A percentile compares a stretch with the other conserved stretches of the same genome.
Evolutionary conservation across 148 eudicot species (phyloP).

Genomic region (Spergularia marina): DNA sequence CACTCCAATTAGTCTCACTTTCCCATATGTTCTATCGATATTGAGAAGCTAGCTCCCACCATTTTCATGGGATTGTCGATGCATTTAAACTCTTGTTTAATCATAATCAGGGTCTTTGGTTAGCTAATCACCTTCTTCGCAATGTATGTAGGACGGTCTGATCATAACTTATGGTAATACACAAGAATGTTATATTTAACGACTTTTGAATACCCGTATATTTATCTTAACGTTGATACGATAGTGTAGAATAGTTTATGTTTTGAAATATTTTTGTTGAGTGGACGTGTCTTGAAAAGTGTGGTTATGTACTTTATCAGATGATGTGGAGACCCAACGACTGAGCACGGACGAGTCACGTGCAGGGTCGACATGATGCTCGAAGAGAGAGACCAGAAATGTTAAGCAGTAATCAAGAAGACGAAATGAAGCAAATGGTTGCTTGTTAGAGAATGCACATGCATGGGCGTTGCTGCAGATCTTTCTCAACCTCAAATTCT

Average conservation of each 20-base stretch:
- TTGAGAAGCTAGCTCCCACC: constrained; percentile 38
- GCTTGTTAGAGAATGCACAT: constrained; percentile 21
- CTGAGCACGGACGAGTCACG: constrained; percentile 29
- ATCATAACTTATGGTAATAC: no score
- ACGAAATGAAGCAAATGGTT: constrained; percentile 19
- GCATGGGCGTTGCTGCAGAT: constrained; percentile 23
- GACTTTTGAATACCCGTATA: no score
- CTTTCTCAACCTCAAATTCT: constrained; percentile 13
- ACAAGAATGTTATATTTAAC: no score
- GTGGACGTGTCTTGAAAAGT: constrained; percentile 24
- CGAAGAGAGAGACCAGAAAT: constrained; percentile 34
- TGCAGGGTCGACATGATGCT: constrained; percentile 35
- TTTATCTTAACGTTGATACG: no score
- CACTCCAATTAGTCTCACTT: neutral
- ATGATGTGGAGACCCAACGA: constrained; percentile 18
- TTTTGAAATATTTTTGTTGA: no score
- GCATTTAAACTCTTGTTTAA: constrained; percentile 23
- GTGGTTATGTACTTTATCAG: constrained; percentile 25
- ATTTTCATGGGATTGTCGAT: constrained; percentile 45
- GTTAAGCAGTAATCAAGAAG: constrained; percentile 30
- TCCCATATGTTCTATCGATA: constrained; percentile 31
- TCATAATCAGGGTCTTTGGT: constrained; percentile 4
- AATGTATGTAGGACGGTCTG: no score
- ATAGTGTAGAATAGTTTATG: no score
- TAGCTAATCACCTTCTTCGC: no score